These are phyloP conservation scores for Kitagawia praeruptora DNA, from an alignment of 129 eudicot genomes.

Conservation along the genomic window DNA sequence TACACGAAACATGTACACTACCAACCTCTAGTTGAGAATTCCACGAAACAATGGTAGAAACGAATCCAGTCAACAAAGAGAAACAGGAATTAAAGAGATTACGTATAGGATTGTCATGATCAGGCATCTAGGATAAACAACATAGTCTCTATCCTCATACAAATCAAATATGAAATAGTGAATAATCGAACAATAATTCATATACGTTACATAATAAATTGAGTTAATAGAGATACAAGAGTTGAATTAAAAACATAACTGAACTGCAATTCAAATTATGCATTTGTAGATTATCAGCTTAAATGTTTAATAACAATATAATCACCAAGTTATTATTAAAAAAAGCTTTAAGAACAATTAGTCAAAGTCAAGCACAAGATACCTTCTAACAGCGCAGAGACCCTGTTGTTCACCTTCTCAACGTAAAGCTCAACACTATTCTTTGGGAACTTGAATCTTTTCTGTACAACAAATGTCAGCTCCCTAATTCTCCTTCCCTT, in stretches of 20 bases:
- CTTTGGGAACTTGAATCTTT: too few species aligned
- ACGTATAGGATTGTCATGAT: conserved; percentile 19
- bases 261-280: neutral
- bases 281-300: too few species aligned
- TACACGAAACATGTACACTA: neutral
- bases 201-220: neutral
- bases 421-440: too few species aligned
- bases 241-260: neutral
- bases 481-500: too few species aligned
- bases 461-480: too few species aligned
- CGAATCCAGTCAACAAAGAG: conserved; percentile 15
- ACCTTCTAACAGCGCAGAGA: too few species aligned
- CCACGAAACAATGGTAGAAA: neutral
- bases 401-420: too few species aligned
- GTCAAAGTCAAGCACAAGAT: too few species aligned
- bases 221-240: too few species aligned
- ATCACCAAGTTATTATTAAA: too few species aligned
- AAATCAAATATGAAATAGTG: neutral
- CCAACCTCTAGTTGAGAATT: conserved; percentile 6
- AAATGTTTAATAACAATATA: too few species aligned
- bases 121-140: conserved; percentile 22
- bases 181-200: neutral
- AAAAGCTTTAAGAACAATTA: too few species aligned
- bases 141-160: neutral
- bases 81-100: neutral